phyloP scores from a whole-genome alignment of 768 basidiomycete species.

The Auricularia sp. region DNA sequence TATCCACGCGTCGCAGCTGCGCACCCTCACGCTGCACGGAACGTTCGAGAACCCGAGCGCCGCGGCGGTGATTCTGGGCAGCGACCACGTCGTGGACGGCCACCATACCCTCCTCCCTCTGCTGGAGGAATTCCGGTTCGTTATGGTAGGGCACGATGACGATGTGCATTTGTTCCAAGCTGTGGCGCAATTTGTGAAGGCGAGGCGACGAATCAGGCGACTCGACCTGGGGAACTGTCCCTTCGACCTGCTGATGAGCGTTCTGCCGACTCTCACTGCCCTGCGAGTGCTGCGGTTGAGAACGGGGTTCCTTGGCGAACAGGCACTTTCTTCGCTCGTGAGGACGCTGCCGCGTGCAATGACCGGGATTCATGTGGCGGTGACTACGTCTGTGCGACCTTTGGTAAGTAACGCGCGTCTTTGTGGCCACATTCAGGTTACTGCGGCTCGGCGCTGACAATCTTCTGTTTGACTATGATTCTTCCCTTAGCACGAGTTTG shows the following conservation, averaged over 20 bases:
- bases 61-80: constrained; percentile 50
- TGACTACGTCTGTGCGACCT: constrained; percentile 39
- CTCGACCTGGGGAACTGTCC: constrained; percentile 59
- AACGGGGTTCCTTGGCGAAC: constrained; percentile 39
- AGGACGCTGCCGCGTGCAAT: constrained; percentile 31
- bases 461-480: not conserved
- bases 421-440: not conserved
- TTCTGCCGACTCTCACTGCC: constrained; percentile 42
- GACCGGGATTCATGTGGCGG: constrained; percentile 44
- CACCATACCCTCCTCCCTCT: constrained; percentile 52
- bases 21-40: constrained; percentile 56
- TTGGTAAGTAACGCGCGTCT: constrained; percentile 28
- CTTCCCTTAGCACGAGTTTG: constrained; percentile 41
- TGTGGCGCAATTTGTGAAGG: constrained; percentile 44
- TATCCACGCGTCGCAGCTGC: constrained; percentile 49
- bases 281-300: constrained; percentile 50
- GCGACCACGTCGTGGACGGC: constrained; percentile 50
- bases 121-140: constrained; percentile 52
- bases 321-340: constrained; percentile 30
- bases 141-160: constrained; percentile 55
- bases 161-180: constrained; percentile 41
- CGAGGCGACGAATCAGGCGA: constrained; percentile 38
- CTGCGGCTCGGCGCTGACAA: not conserved
- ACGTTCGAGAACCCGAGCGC: constrained; percentile 50
- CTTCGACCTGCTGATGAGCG: constrained; percentile 45